Evolutionary conservation across 225 moss, liverwort and hornwort genomes (phyloP).

Genomic region (Physcomitrellopsis africana): DNA sequence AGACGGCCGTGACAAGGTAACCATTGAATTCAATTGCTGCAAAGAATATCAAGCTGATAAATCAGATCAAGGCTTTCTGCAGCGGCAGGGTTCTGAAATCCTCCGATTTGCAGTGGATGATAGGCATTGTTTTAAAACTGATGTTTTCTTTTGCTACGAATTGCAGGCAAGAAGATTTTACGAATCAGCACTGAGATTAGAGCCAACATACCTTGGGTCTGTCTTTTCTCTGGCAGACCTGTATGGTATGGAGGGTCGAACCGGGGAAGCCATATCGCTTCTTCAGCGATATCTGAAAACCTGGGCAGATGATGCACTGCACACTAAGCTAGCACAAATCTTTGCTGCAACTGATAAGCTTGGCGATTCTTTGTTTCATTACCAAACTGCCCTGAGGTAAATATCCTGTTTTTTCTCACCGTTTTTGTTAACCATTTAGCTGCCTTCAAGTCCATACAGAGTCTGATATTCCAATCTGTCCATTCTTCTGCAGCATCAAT

Average conservation of each 20-base stretch:
- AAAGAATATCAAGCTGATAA: neutral
- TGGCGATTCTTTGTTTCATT: conserved; percentile 87
- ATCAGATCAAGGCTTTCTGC: neutral
- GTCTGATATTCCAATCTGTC: conserved; percentile 24
- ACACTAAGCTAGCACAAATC: conserved; percentile 88
- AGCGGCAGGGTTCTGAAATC: neutral
- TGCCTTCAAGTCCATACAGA: neutral
- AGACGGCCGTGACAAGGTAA: conserved; percentile 87
- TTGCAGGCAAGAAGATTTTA: conserved; percentile 91
- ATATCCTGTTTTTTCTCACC: neutral
- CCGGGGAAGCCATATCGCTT: conserved; percentile 73
- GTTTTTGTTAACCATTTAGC: neutral
- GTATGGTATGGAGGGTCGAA: conserved; percentile 75
- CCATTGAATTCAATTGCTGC: neutral
- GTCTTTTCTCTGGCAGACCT: conserved; percentile 88
- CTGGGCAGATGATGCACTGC: conserved; percentile 84
- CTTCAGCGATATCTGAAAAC: conserved; percentile 88
- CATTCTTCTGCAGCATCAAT: conserved; percentile 67
- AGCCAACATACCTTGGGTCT: conserved; percentile 85
- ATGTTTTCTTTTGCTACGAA: neutral
- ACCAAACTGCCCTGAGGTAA: conserved; percentile 91
- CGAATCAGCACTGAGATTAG: conserved; percentile 87
- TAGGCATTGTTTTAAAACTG: neutral
- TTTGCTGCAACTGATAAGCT: conserved; percentile 74
- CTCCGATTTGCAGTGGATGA: conserved; percentile 5